Conservation (phyloP, 2,329 filamentous ascomycete species). For the Ophiostoma australiae region DNA sequence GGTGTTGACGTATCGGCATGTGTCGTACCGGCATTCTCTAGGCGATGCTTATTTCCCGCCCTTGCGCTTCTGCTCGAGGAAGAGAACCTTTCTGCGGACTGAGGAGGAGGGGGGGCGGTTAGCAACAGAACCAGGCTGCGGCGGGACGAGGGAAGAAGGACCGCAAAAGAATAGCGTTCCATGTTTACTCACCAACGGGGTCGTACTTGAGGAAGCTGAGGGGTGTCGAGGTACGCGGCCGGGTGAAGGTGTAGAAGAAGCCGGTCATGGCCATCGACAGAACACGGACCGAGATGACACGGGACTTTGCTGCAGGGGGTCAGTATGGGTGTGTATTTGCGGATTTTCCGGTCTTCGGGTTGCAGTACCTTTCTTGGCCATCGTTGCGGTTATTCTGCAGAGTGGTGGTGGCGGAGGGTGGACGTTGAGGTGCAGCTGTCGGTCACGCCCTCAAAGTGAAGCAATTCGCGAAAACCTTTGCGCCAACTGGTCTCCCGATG, state of each 20-base stretch:
- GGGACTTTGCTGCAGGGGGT: conserved; percentile 68
- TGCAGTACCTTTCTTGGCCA: conserved; percentile 38
- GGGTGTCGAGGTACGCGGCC: conserved; percentile 73
- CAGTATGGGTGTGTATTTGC: background rate
- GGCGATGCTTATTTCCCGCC: conserved; percentile 14
- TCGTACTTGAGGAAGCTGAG: conserved; percentile 99
- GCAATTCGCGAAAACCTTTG: conserved; percentile 24
- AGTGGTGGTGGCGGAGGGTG: conserved; percentile 5
- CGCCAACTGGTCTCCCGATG: conserved; percentile 10
- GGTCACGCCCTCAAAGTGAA: conserved; percentile 15
- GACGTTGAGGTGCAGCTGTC: background rate
- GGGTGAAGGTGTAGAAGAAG: conserved; percentile 87
- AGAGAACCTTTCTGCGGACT: conserved; percentile 95
- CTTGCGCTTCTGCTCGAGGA: conserved; percentile 84
- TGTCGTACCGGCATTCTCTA: background rate
- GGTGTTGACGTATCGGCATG: background rate
- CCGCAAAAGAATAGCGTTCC: background rate
- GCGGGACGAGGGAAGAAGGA: background rate
- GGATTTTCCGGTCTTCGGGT: background rate
- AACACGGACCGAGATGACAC: conserved; percentile 87
- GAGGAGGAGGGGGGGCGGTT: conserved; percentile 13
- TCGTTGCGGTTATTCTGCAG: conserved; percentile 25
- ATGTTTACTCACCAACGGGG: conserved; percentile 66
- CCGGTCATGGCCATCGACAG: conserved; percentile 98
- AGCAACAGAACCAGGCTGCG: background rate